Evolutionary conservation across 805 yeast genomes (phyloP).

Genomic region (Zygosaccharomyces kombuchaensis): DNA sequence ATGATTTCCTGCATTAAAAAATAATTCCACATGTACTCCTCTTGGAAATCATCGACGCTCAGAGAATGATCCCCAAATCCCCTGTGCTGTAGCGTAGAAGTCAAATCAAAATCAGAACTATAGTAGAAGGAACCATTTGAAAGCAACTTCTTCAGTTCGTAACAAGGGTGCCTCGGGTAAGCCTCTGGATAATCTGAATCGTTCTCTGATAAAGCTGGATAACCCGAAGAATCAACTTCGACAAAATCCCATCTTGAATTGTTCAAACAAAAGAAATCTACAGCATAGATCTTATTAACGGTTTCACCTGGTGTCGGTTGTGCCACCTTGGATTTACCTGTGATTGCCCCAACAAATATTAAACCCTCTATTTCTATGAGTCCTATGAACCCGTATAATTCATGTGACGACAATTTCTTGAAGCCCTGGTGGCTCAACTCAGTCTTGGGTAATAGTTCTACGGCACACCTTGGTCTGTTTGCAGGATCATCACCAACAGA

Average conservation of each 20-base stretch:
- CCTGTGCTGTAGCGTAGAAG: constrained; percentile 76
- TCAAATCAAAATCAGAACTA: constrained; percentile 87
- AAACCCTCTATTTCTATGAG: constrained; percentile 64
- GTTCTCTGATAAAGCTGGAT: constrained; percentile 47
- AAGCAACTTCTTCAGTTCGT: constrained; percentile 68
- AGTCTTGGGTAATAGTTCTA: constrained; percentile 43
- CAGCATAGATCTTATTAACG: constrained; percentile 74
- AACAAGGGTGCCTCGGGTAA: constrained; percentile 72
- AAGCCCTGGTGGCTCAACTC: constrained; percentile 38
- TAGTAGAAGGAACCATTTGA: constrained; percentile 88
- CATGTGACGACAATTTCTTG: constrained; percentile 41
- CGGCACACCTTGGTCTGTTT: constrained; percentile 39
- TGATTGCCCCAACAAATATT: constrained; percentile 72
- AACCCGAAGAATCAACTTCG: constrained; percentile 64
- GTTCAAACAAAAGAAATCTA: constrained; percentile 78
- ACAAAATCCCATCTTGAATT: constrained; percentile 74
- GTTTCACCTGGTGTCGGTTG: constrained; percentile 75
- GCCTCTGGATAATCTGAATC: constrained; percentile 25
- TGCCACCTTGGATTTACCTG: constrained; percentile 75
- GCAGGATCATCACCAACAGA: constrained; percentile 30
- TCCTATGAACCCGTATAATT: constrained; percentile 71
- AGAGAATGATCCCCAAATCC: constrained; percentile 49
- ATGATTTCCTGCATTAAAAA: constrained; percentile 83
- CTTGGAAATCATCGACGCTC: constrained; percentile 59
- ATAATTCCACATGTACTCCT: constrained; percentile 95